phyloP scores from a whole-genome alignment of 2,329 filamentous ascomycete species.

The Penicillium sp. region DNA sequence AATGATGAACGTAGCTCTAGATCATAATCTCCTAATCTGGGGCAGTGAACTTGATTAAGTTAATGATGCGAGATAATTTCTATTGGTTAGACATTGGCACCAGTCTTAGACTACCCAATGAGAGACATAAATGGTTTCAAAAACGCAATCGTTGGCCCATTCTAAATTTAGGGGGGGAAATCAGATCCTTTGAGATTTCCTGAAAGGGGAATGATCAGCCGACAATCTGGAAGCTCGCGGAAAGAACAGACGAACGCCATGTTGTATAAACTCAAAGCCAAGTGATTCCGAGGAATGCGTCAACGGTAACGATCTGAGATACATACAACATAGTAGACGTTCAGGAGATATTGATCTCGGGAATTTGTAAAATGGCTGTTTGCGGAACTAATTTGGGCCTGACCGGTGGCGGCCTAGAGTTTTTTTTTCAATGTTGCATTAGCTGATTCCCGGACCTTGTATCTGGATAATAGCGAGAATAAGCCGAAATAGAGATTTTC shows the following conservation, averaged over 20 bases:
- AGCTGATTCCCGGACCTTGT: not conserved
- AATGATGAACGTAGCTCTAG: not conserved
- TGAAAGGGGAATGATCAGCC: not conserved
- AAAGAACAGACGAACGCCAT: not conserved
- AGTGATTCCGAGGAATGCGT: not conserved
- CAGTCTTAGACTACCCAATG: not conserved
- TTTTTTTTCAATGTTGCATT: not conserved
- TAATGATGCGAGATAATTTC: not conserved
- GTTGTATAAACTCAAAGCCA: not conserved
- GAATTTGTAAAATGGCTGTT: not conserved
- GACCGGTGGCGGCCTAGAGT: not conserved
- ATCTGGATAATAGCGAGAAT: not conserved
- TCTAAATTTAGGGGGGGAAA: conserved; percentile 2
- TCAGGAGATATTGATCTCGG: no score
- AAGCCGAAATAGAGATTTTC: not conserved
- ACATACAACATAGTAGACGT: no score
- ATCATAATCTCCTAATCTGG: not conserved
- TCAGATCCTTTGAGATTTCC: not conserved
- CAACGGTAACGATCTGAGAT: not conserved
- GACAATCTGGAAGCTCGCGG: not conserved
- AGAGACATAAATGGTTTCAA: not conserved
- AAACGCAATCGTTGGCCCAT: not conserved
- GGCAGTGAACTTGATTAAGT: not conserved
- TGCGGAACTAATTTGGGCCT: not conserved
- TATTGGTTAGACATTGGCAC: not conserved